Conservation (phyloP, 257 asterid genomes). For the Paulownia fortunei region DNA sequence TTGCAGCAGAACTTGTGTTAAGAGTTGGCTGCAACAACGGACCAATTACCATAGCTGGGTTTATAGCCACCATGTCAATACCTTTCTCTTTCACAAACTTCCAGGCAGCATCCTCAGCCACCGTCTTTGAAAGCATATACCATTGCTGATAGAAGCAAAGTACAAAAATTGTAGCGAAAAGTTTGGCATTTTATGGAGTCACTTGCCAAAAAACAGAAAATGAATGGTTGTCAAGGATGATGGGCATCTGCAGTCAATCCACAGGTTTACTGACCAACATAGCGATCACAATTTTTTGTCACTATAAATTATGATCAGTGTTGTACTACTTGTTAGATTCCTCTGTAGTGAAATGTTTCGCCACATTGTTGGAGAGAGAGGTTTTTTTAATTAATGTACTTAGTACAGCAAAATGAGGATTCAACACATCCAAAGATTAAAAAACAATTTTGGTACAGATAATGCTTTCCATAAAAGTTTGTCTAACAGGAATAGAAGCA, state of each 20-base stretch:
- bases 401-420: not conserved
- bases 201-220: not conserved
- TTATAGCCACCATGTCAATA: conserved; percentile 67
- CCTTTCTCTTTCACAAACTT: conserved; percentile 76
- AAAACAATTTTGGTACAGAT: not conserved
- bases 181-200: not conserved
- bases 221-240: not conserved
- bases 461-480: not conserved
- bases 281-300: not conserved
- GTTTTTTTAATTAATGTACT: no score
- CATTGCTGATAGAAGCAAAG: conserved; percentile 50
- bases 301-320: not conserved
- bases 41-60: conserved; percentile 83
- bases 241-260: not conserved
- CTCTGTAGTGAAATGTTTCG: not conserved
- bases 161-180: not conserved
- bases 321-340: not conserved
- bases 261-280: not conserved
- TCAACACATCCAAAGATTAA: not conserved
- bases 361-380: not conserved
- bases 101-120: conserved; percentile 92
- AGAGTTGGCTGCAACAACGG: conserved; percentile 82
- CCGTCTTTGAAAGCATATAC: conserved; percentile 78
- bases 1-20: conserved; percentile 68
- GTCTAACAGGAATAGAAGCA: no score